Evolutionary conservation across 164 flowering plant genomes (phyloP).

Genomic region (Chimonanthus praecox): DNA sequence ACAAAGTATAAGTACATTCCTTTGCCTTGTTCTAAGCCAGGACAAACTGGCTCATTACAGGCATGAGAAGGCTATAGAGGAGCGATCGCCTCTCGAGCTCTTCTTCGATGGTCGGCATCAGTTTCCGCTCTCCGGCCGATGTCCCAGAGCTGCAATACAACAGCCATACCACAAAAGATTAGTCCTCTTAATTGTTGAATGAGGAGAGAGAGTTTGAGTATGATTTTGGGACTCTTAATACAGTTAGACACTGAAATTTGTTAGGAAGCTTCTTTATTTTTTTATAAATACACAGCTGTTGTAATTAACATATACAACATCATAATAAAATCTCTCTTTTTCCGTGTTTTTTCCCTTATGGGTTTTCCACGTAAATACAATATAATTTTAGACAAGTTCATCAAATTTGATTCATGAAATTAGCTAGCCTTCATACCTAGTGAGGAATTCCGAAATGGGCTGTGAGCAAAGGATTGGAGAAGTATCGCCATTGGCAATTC

Average conservation of each 20-base stretch:
- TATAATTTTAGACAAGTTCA: not conserved
- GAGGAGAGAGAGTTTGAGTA: no score
- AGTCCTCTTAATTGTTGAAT: no score
- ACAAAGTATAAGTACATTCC: conserved; percentile 95
- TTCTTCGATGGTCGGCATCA: conserved; percentile 93
- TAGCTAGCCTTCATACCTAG: conserved; percentile 40
- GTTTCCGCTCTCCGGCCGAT: conserved; percentile 87
- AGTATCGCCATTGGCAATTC: conserved; percentile 75
- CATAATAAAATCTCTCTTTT: no score
- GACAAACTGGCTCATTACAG: conserved; percentile 86
- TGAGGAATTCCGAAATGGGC: conserved; percentile 85
- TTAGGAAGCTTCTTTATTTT: not conserved
- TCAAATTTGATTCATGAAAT: not conserved
- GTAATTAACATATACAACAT: not conserved
- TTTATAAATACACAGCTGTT: not conserved
- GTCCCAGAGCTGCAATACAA: conserved; percentile 71
- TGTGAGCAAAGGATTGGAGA: conserved; percentile 62
- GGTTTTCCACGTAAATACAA: not conserved
- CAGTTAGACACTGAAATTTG: no score
- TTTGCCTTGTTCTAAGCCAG: conserved; percentile 82
- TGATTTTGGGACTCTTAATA: no score
- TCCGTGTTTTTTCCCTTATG: no score
- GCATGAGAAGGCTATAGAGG: conserved; percentile 86
- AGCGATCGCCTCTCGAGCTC: conserved; percentile 68
- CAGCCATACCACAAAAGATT: not conserved